Conservation (phyloP, 768 basidiomycete genomes). For the Russula foetens region DNA sequence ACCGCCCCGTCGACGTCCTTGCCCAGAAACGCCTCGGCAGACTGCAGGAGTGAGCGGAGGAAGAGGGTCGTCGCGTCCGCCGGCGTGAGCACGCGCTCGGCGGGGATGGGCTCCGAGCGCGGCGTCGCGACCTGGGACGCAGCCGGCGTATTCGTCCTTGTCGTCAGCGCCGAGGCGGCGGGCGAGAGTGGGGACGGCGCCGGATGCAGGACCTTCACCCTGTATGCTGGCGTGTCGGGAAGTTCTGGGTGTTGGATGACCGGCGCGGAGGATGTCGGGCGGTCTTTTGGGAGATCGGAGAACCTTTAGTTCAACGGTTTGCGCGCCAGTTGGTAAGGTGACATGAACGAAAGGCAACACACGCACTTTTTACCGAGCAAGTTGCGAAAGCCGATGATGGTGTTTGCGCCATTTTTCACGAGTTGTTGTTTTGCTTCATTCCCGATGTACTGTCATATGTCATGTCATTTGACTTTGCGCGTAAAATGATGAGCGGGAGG, state of each 20-base stretch:
- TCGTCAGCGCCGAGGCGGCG: slow-evolving; percentile 32
- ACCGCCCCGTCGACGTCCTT: slow-evolving; percentile 73
- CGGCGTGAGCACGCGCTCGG: slow-evolving; percentile 67
- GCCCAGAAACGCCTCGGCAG: slow-evolving; percentile 88
- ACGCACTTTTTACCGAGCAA: slow-evolving; percentile 84
- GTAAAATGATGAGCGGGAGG: neutral
- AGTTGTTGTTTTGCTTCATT: slow-evolving; percentile 91
- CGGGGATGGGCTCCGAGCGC: slow-evolving; percentile 58
- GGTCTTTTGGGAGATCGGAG: slow-evolving; percentile 58
- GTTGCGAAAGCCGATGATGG: slow-evolving; percentile 91
- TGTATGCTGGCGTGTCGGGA: slow-evolving; percentile 73
- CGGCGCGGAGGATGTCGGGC: slow-evolving; percentile 48
- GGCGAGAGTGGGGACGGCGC: slow-evolving; percentile 59
- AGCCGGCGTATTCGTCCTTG: slow-evolving; percentile 50
- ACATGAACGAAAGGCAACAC: neutral
- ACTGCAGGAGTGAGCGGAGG: slow-evolving; percentile 73
- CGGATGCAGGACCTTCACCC: slow-evolving; percentile 71
- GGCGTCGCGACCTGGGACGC: slow-evolving; percentile 65
- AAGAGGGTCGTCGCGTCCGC: slow-evolving; percentile 82
- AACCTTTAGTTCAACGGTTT: slow-evolving; percentile 39
- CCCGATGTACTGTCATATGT: slow-evolving; percentile 77
- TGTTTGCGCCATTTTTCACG: slow-evolving; percentile 91
- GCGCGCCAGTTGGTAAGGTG: neutral
- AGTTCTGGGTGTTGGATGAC: slow-evolving; percentile 70
- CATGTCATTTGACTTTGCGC: neutral